These are phyloP conservation scores for Apocynum venetum DNA, from an alignment of 257 asterid genomes.

Conservation along the genomic window DNA sequence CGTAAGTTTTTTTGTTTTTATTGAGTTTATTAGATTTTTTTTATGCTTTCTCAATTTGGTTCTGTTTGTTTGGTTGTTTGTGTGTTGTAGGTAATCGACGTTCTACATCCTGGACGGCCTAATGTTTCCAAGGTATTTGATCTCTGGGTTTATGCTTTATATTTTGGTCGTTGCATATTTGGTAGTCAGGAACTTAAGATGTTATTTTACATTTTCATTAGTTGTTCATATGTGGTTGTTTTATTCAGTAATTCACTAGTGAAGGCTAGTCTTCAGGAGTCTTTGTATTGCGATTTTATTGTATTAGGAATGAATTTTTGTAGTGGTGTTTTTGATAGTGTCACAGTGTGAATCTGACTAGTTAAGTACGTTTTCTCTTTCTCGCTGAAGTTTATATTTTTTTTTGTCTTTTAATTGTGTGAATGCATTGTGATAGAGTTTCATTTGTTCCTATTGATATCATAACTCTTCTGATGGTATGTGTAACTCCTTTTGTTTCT, in stretches of 20 bases:
- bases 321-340: neutral
- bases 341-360: neutral
- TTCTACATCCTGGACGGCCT: conserved; percentile 86
- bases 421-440: too few species aligned
- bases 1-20: conserved; percentile 27
- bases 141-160: neutral
- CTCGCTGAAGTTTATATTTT: neutral
- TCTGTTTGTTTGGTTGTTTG: neutral
- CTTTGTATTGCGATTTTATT: neutral
- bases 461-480: neutral
- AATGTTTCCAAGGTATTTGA: conserved; percentile 76
- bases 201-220: neutral
- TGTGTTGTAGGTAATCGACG: conserved; percentile 60
- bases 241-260: neutral
- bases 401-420: neutral
- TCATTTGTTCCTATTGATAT: neutral
- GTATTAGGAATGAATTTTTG: neutral
- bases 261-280: neutral
- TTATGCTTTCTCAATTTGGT: neutral
- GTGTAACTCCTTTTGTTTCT: neutral
- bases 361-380: neutral
- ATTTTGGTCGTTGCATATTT: neutral
- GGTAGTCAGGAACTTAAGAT: neutral
- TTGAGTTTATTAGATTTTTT: neutral
- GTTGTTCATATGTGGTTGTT: neutral